Evolutionary conservation across 768 basidiomycete species (phyloP).

Genomic region (Leccinum uliginosum): DNA sequence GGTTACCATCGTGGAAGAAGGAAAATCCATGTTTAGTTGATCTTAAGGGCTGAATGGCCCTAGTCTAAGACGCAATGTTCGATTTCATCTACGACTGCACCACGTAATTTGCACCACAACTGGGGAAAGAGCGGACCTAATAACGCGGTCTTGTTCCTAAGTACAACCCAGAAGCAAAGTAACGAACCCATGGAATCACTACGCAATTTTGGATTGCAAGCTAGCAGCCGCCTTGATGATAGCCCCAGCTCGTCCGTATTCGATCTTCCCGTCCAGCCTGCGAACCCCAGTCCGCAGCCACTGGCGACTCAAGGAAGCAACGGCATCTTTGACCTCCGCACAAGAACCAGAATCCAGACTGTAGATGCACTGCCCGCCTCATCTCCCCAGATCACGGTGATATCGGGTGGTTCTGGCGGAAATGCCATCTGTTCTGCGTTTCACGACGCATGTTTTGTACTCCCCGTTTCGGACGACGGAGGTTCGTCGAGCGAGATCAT

Average conservation of each 20-base stretch:
- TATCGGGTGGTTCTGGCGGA: slow-evolving; percentile 94
- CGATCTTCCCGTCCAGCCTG: slow-evolving; percentile 56
- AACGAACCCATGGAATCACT: slow-evolving; percentile 12
- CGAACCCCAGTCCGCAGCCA: slow-evolving; percentile 18
- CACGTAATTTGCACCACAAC: background rate
- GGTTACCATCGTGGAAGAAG: background rate
- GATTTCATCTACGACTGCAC: background rate
- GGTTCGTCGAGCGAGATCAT: slow-evolving; percentile 95
- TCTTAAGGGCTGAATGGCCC: too few species aligned
- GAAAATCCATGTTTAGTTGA: background rate
- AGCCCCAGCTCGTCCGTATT: slow-evolving; percentile 75
- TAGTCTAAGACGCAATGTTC: background rate
- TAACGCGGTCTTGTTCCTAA: background rate
- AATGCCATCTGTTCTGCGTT: slow-evolving; percentile 90
- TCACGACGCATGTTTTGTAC: slow-evolving; percentile 68
- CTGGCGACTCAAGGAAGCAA: slow-evolving; percentile 12
- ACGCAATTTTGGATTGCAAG: slow-evolving; percentile 8
- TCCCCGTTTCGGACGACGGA: slow-evolving; percentile 95
- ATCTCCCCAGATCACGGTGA: slow-evolving; percentile 56
- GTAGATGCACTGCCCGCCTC: slow-evolving; percentile 2
- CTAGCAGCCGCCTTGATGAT: slow-evolving; percentile 15
- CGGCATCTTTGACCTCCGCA: slow-evolving; percentile 1
- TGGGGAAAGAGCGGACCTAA: background rate
- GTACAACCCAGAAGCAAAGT: background rate
- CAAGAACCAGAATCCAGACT: slow-evolving; percentile 1